phyloP scores from a whole-genome alignment of 805 yeast genomes.

The Cyberlindnera americana region DNA sequence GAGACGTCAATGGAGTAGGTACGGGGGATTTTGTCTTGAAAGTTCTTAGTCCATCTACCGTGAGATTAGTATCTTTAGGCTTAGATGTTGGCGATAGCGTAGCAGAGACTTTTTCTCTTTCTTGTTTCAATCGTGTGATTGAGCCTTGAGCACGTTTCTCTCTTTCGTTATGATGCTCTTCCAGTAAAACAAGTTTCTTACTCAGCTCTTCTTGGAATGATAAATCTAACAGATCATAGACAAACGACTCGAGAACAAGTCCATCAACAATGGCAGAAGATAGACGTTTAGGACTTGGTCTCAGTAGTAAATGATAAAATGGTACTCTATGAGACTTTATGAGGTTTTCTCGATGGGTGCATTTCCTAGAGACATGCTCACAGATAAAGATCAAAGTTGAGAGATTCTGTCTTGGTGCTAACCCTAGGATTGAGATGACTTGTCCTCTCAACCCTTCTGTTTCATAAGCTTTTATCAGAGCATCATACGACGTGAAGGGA shows the following conservation, averaged over 20 bases:
- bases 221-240: conserved; percentile 14
- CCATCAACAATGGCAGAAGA: conserved; percentile 13
- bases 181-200: conserved; percentile 17
- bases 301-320: conserved; percentile 24
- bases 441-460: conserved; percentile 4
- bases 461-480: conserved; percentile 18
- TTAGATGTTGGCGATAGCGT: conserved; percentile 6
- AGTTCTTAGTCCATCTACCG: conserved; percentile 19
- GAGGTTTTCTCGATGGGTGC: conserved; percentile 8
- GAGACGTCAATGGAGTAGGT: conserved; percentile 21
- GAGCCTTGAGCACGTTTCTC: conserved; percentile 20
- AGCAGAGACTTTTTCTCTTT: conserved; percentile 9
- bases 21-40: conserved; percentile 26
- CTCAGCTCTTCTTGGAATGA: conserved; percentile 11
- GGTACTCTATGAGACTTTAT: conserved; percentile 18
- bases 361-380: conserved; percentile 15
- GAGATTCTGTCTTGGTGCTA: conserved; percentile 31
- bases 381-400: conserved; percentile 23
- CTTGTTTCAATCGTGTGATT: conserved; percentile 8
- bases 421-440: conserved; percentile 16
- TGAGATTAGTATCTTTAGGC: conserved; percentile 4
- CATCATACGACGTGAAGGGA: conserved; percentile 33
- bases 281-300: conserved; percentile 23
- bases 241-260: conserved; percentile 6
- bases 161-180: conserved; percentile 15